phyloP scores from a whole-genome alignment of 345 rosid genomes.

The Linum lewisii region DNA sequence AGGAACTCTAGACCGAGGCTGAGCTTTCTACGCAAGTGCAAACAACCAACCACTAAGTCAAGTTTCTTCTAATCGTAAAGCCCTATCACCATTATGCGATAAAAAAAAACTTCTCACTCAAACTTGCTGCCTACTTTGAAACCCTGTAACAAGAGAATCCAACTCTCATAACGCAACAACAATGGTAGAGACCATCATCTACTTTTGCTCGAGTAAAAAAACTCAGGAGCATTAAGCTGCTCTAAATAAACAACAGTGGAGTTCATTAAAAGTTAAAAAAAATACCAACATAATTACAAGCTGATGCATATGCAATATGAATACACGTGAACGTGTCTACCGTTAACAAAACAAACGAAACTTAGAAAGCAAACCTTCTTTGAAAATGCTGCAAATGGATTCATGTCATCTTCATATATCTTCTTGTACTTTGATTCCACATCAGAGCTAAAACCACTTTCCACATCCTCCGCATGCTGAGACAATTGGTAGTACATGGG shows the following conservation, averaged over 20 bases:
- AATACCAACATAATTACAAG: neutral
- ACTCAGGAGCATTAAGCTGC: too few species aligned
- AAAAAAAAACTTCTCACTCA: too few species aligned
- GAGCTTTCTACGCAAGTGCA: too few species aligned
- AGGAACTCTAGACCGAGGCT: too few species aligned
- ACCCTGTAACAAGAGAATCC: too few species aligned
- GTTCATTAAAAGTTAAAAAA: neutral
- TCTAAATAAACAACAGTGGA: neutral
- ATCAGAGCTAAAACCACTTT: constrained; percentile 89
- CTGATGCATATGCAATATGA: neutral
- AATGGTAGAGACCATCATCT: too few species aligned
- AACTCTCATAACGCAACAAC: too few species aligned
- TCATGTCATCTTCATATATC: constrained; percentile 93
- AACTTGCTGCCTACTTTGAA: too few species aligned
- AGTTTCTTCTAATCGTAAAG: too few species aligned
- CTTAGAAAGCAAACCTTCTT: constrained; percentile 47
- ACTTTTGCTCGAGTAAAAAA: neutral
- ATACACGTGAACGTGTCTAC: neutral
- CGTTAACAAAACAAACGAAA: neutral
- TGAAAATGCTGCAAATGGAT: constrained; percentile 98
- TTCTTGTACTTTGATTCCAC: constrained; percentile 96
- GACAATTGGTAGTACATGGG: neutral
- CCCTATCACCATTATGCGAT: too few species aligned
- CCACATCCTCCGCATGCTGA: constrained; percentile 81
- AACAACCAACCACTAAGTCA: too few species aligned